Evolutionary conservation across 176 grass and related monocot genomes (phyloP).

Genomic region (Cenchrus fungigraminus): DNA sequence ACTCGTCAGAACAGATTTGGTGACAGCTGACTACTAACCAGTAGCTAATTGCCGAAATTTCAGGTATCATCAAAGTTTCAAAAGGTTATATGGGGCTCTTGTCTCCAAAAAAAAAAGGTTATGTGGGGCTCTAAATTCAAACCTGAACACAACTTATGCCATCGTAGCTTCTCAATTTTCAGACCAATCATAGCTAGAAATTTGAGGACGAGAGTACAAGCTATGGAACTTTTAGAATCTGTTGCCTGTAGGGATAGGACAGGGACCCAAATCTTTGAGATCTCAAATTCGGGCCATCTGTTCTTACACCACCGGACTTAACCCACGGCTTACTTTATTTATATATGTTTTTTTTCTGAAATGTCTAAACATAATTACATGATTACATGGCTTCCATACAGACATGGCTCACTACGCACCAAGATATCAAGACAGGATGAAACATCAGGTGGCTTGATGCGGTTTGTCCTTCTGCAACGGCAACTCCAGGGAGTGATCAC

Average conservation of each 20-base stretch:
- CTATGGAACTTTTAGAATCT: too few species aligned
- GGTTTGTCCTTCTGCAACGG: slow-evolving; percentile 19
- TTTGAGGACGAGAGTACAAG: background rate
- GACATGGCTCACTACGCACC: background rate
- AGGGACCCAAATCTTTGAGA: too few species aligned
- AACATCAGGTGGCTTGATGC: slow-evolving; percentile 14
- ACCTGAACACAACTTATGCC: too few species aligned
- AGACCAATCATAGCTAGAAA: background rate
- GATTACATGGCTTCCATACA: background rate
- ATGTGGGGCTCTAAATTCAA: too few species aligned
- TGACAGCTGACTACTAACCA: background rate
- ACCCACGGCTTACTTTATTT: slow-evolving; percentile 11
- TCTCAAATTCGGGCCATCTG: background rate
- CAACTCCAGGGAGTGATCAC: slow-evolving; percentile 43
- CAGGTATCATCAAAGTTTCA: background rate
- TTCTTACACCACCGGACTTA: slow-evolving; percentile 4
- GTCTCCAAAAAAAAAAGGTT: too few species aligned
- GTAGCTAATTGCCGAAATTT: background rate
- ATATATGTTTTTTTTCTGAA: background rate
- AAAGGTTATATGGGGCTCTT: background rate
- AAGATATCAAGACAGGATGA: background rate
- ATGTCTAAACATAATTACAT: background rate
- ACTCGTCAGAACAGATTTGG: background rate
- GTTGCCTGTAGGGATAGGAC: too few species aligned
- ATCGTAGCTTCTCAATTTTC: background rate